Evolutionary conservation across 1,284 basidiomycete species (phyloP).

Genomic region (Irpex lacteus): DNA sequence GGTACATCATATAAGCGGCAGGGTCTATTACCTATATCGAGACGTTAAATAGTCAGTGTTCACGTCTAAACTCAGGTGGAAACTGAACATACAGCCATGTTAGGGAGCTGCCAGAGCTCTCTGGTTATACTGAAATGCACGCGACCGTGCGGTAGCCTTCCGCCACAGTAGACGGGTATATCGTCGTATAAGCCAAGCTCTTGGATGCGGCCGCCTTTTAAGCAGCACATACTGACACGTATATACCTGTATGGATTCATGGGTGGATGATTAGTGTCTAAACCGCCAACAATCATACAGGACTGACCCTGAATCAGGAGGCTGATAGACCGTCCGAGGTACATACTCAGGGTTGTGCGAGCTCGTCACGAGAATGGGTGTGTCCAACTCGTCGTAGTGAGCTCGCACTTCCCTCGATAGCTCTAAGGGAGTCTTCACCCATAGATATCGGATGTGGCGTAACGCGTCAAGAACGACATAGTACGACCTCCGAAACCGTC

Average conservation of each 20-base stretch:
- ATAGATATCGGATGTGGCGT: not conserved
- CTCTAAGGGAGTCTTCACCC: not conserved
- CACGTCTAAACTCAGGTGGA: no score
- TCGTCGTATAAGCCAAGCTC: slow-evolving; percentile 1
- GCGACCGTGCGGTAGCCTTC: not conserved
- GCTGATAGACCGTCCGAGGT: not conserved
- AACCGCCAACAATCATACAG: no score
- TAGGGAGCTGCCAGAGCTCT: not conserved
- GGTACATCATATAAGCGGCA: not conserved
- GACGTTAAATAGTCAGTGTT: no score
- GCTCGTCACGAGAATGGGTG: not conserved
- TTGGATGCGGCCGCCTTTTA: not conserved
- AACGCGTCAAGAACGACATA: not conserved
- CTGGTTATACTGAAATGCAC: not conserved
- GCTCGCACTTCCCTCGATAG: not conserved
- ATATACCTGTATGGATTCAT: not conserved
- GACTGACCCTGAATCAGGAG: not conserved
- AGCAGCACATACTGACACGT: not conserved
- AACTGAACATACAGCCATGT: no score
- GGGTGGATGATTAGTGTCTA: not conserved
- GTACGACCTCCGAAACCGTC: not conserved
- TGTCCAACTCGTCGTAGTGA: not conserved
- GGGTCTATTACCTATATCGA: not conserved
- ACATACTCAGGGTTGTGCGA: not conserved
- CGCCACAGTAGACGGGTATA: not conserved